A percentile compares a stretch with the other conserved stretches of the same genome.
These are phyloP conservation scores for Eucalyptus victrix DNA, from an alignment of 345 rosid genomes.

Conservation along the genomic window DNA sequence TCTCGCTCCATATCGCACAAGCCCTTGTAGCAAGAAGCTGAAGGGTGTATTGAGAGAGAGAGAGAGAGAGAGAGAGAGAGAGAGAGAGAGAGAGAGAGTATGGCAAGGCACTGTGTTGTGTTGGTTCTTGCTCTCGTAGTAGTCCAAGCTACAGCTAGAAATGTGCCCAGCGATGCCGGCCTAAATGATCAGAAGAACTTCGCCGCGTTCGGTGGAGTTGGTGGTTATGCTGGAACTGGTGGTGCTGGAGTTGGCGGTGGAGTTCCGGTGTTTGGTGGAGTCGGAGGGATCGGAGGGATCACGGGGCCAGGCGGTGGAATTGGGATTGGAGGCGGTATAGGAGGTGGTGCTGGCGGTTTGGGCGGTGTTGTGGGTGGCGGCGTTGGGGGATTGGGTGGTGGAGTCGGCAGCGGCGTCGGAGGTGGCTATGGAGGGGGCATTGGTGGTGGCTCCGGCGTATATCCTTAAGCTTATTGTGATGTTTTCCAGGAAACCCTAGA, in stretches of 20 bases:
- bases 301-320: neutral
- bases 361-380: conserved; percentile 8
- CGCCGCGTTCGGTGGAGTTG: conserved; percentile 33
- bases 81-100: neutral
- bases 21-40: neutral
- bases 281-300: neutral
- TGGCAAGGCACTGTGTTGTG: conserved; percentile 2
- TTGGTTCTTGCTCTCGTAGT: neutral
- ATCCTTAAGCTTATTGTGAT: neutral
- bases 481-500: neutral
- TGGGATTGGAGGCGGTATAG: conserved; percentile 13
- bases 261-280: neutral
- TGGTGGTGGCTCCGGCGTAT: neutral
- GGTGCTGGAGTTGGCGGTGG: conserved; percentile 12
- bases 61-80: neutral
- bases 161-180: conserved; percentile 27
- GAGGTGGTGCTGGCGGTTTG: neutral
- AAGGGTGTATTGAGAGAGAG: neutral
- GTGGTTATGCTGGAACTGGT: conserved; percentile 19
- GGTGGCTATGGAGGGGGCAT: neutral
- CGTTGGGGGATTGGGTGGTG: conserved; percentile 4
- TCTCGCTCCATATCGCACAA: neutral
- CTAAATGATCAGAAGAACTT: conserved; percentile 54
- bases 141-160: conserved; percentile 14
- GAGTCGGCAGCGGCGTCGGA: neutral